Percentiles rank a stretch among this genome's conserved stretches.
These are phyloP conservation scores for Madurella fahalii DNA, from an alignment of 2,329 filamentous ascomycete genomes.

Conservation along the genomic window DNA sequence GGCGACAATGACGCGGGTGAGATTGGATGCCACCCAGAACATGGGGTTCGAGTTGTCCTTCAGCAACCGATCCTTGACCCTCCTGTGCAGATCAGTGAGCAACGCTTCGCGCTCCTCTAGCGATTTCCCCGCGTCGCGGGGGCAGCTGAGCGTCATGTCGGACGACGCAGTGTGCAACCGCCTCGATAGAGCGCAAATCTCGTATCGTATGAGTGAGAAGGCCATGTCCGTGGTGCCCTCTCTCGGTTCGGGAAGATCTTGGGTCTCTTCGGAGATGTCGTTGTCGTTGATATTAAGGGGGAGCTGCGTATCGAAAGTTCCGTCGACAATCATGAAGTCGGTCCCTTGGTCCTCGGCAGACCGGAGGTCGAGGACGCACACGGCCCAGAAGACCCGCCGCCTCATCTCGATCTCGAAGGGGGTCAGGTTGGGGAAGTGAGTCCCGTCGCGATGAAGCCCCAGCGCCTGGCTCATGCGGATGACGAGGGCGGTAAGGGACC, in stretches of 20 bases:
- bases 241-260: slow-evolving; percentile 42
- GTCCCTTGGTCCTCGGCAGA: slow-evolving; percentile 57
- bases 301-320: slow-evolving; percentile 48
- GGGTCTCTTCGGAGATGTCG: slow-evolving; percentile 47
- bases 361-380: slow-evolving; percentile 57
- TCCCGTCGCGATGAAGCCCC: slow-evolving; percentile 56
- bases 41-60: slow-evolving; percentile 45
- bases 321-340: slow-evolving; percentile 43
- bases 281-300: slow-evolving; percentile 56
- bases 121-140: slow-evolving; percentile 30
- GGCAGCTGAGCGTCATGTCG: slow-evolving; percentile 29
- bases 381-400: slow-evolving; percentile 58
- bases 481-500: slow-evolving; percentile 61
- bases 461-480: slow-evolving; percentile 52
- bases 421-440: slow-evolving; percentile 46
- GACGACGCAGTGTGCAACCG: slow-evolving; percentile 37
- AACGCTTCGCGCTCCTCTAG: slow-evolving; percentile 42
- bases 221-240: slow-evolving; percentile 52
- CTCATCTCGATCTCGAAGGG: slow-evolving; percentile 61
- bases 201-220: slow-evolving; percentile 41
- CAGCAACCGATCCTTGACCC: slow-evolving; percentile 52
- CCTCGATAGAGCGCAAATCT: slow-evolving; percentile 40
- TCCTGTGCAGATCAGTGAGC: slow-evolving; percentile 31
- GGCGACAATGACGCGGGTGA: slow-evolving; percentile 47
- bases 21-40: slow-evolving; percentile 49